Percentiles rank a stretch among this genome's conserved stretches.
Evolutionary conservation across 1,139 yeast species (phyloP).

Genomic region (Yamadazyma jaroonii): DNA sequence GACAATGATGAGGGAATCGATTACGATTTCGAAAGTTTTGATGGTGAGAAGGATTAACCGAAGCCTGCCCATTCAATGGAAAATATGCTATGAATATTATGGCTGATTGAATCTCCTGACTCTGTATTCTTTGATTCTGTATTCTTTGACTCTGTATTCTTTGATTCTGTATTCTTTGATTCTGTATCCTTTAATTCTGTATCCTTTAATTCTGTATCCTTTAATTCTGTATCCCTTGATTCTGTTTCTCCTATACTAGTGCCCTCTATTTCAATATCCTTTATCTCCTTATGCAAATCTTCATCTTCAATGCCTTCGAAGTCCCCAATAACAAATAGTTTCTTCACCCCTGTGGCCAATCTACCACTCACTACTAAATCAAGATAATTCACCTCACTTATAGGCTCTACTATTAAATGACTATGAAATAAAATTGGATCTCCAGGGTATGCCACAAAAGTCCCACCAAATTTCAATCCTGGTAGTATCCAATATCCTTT

Average conservation of each 20-base stretch:
- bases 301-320: conserved; percentile 1
- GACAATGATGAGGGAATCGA: conserved; percentile 31
- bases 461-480: conserved; percentile 89
- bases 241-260: neutral
- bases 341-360: conserved; percentile 89
- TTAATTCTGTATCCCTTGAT: conserved; percentile 8
- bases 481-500: conserved; percentile 65
- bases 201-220: conserved; percentile 10
- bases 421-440: conserved; percentile 91
- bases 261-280: too few relatives aligned
- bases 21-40: conserved; percentile 19
- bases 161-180: conserved; percentile 12
- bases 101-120: conserved; percentile 8
- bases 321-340: conserved; percentile 60
- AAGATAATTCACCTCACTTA: conserved; percentile 45
- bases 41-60: conserved; percentile 35
- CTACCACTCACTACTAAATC: conserved; percentile 81
- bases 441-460: conserved; percentile 88
- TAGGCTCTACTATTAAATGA: conserved; percentile 67
- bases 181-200: conserved; percentile 11
- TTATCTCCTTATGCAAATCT: conserved; percentile 24
- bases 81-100: conserved; percentile 27
- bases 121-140: conserved; percentile 11
- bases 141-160: conserved; percentile 9
- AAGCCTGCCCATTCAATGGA: conserved; percentile 85